phyloP scores from a whole-genome alignment of 2,329 filamentous ascomycete species.

The Fusarium beomiforme region DNA sequence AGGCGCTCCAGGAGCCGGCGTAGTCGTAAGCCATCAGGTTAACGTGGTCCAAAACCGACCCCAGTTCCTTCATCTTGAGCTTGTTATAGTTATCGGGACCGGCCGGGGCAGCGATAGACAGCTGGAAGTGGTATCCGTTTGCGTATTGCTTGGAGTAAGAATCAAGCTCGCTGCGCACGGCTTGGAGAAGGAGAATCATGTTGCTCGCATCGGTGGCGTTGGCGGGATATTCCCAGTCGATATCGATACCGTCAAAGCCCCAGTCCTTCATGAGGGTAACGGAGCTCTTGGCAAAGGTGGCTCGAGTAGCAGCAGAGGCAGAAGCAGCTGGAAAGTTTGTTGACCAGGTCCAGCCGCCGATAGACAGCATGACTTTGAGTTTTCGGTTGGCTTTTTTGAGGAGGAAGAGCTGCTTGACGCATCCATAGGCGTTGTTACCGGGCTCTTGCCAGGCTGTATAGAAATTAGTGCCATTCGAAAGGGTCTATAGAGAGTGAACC shows the following conservation, averaged over 20 bases:
- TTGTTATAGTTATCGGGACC: constrained; percentile 58
- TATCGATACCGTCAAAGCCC: constrained; percentile 62
- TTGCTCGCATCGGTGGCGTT: constrained; percentile 51
- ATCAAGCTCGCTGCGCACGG: constrained; percentile 57
- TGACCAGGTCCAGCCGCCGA: constrained; percentile 87
- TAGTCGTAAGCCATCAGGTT: constrained; percentile 81
- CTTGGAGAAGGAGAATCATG: constrained; percentile 53
- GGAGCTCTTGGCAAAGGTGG: constrained; percentile 74
- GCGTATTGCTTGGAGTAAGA: constrained; percentile 53
- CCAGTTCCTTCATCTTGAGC: constrained; percentile 58
- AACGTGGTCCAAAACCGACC: constrained; percentile 61
- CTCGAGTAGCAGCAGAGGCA: constrained; percentile 65
- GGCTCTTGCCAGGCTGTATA: constrained; percentile 57
- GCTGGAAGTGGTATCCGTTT: constrained; percentile 57
- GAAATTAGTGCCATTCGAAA: background rate
- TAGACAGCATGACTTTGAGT: constrained; percentile 78
- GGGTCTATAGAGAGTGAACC: background rate
- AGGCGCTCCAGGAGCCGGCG: constrained; percentile 72
- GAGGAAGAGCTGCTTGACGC: constrained; percentile 78
- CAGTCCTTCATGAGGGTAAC: constrained; percentile 78
- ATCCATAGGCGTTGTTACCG: constrained; percentile 79
- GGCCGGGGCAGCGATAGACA: constrained; percentile 62
- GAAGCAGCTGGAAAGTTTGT: constrained; percentile 75
- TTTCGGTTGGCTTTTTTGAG: constrained; percentile 80
- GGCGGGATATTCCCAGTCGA: constrained; percentile 52